Evolutionary conservation across 169 alveolate species (phyloP).

Genomic region (Babesia bigemina): DNA sequence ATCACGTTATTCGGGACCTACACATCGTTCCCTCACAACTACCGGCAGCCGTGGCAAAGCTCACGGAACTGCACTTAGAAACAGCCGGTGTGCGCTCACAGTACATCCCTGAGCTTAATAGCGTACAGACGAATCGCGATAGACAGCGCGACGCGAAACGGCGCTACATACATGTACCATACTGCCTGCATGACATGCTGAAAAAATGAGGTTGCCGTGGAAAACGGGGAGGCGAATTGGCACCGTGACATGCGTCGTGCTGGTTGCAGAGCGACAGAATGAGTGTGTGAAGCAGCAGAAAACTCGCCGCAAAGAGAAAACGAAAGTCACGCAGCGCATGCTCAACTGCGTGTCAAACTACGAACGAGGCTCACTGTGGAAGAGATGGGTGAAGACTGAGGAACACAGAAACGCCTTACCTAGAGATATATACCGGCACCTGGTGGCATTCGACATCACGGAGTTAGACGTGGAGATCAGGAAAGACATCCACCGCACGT

Average conservation of each 20-base stretch:
- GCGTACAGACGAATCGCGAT: too few relatives aligned
- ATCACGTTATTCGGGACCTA: too few relatives aligned
- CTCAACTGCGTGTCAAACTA: constrained; percentile 23
- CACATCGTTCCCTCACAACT: too few relatives aligned
- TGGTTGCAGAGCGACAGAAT: neutral
- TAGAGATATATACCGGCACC: constrained; percentile 13
- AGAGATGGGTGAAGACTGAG: constrained; percentile 22
- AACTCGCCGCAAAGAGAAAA: neutral
- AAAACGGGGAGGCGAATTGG: neutral
- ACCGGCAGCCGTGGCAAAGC: too few relatives aligned
- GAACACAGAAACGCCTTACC: constrained; percentile 5
- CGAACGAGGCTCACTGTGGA: constrained; percentile 40
- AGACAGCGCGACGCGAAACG: too few relatives aligned
- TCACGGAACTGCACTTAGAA: too few relatives aligned
- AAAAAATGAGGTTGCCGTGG: constrained; percentile 7
- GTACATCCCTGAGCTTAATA: too few relatives aligned
- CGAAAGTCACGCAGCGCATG: constrained; percentile 2
- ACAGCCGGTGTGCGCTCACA: too few relatives aligned
- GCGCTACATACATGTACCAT: too few relatives aligned
- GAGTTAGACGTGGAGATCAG: constrained; percentile 22
- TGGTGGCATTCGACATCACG: neutral
- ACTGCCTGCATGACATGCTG: too few relatives aligned
- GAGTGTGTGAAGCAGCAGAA: neutral
- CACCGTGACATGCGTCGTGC: neutral
- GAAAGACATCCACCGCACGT: constrained; percentile 38